phyloP scores from a whole-genome alignment of 2,329 filamentous ascomycete species.

The Monilinia laxa region DNA sequence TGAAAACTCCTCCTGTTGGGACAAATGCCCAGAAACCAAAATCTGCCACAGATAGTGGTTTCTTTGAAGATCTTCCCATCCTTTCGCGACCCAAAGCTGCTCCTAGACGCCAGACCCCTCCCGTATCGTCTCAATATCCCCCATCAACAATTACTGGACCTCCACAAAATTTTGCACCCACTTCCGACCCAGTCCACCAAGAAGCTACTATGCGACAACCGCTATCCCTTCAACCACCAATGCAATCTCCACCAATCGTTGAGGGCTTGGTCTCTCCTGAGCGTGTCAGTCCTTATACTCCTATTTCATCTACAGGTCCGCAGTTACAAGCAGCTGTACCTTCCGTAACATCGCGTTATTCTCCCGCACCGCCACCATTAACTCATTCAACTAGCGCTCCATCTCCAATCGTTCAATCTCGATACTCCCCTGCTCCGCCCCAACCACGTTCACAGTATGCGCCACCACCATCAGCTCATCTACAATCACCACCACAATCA shows the following conservation, averaged over 20 bases:
- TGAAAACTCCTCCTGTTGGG: slow-evolving; percentile 9
- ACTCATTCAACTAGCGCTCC: slow-evolving; percentile 45
- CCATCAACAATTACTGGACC: slow-evolving; percentile 23
- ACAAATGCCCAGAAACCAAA: slow-evolving; percentile 40
- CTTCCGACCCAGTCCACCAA: slow-evolving; percentile 16
- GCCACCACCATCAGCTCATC: slow-evolving; percentile 34
- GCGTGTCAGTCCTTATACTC: slow-evolving; percentile 39
- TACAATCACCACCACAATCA: slow-evolving; percentile 45
- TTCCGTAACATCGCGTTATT: slow-evolving; percentile 55
- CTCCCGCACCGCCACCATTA: slow-evolving; percentile 52
- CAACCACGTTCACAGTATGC: slow-evolving; percentile 32
- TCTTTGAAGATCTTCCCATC: slow-evolving; percentile 77
- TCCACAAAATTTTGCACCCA: slow-evolving; percentile 22
- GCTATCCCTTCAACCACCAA: slow-evolving; percentile 26
- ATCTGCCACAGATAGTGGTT: slow-evolving; percentile 45
- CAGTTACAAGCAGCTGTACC: slow-evolving; percentile 27
- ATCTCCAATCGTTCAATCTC: slow-evolving; percentile 40
- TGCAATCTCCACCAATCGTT: slow-evolving; percentile 26
- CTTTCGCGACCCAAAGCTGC: slow-evolving; percentile 60
- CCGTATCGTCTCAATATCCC: slow-evolving; percentile 32
- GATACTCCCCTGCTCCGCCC: slow-evolving; percentile 45
- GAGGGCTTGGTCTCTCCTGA: slow-evolving; percentile 39
- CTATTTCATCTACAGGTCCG: slow-evolving; percentile 31
- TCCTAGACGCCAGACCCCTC: slow-evolving; percentile 48
- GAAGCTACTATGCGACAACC: slow-evolving; percentile 19